phyloP scores from a whole-genome alignment of 176 grass and related monocot genomes.

The Bromus sterilis region DNA sequence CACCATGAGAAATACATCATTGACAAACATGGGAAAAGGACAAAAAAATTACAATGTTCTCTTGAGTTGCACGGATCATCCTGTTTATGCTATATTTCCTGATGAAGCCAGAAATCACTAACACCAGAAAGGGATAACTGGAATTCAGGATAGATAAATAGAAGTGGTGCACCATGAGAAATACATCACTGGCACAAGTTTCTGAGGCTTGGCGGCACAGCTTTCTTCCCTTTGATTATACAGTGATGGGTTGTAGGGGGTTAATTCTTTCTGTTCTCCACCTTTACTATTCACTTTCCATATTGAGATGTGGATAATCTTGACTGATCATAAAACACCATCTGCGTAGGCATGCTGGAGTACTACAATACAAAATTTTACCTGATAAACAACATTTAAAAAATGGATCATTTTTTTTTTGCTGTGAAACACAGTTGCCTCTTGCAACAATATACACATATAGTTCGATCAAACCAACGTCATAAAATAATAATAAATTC shows the following conservation, averaged over 20 bases:
- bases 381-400: background rate
- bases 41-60: background rate
- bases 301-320: background rate
- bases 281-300: background rate
- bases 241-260: background rate
- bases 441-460: background rate
- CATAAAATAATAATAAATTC: background rate
- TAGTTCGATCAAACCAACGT: background rate
- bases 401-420: too few species aligned
- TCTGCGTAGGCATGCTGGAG: background rate
- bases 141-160: background rate
- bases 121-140: background rate
- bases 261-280: background rate
- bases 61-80: background rate
- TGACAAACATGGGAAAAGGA: background rate
- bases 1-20: background rate
- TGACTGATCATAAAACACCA: background rate
- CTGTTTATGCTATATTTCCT: background rate
- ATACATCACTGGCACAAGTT: background rate
- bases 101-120: background rate
- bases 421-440: background rate
- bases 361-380: background rate
- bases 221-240: background rate
- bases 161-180: background rate
- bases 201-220: background rate